Conservation (phyloP, 495 filamentous ascomycete species). For the Collariella sp. region DNA sequence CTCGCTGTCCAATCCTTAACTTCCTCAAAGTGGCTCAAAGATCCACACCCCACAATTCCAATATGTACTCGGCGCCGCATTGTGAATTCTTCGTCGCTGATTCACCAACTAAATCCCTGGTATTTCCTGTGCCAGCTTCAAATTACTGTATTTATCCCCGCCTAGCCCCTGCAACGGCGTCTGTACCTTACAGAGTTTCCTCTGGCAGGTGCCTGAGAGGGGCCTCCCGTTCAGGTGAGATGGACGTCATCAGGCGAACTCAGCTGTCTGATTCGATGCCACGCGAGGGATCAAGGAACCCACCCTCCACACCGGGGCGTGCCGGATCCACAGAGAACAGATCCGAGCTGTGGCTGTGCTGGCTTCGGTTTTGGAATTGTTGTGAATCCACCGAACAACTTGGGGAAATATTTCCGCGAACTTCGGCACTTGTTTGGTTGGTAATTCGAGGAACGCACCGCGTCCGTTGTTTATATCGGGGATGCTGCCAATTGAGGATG, state of each 20-base stretch:
- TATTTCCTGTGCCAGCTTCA: neutral
- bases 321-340: neutral
- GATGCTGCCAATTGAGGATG: too few species aligned
- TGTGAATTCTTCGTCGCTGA: neutral
- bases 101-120: neutral
- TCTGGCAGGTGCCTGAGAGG: neutral
- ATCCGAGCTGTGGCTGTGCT: neutral
- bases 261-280: constrained; percentile 9
- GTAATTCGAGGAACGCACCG: too few species aligned
- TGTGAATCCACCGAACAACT: neutral
- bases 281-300: neutral
- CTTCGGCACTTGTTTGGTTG: neutral
- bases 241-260: neutral
- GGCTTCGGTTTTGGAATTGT: too few species aligned
- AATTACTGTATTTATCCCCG: too few species aligned
- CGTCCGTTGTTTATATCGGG: too few species aligned
- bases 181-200: neutral
- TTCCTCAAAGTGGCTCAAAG: too few species aligned
- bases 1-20: too few species aligned
- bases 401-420: neutral
- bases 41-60: too few species aligned
- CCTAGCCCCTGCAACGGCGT: too few species aligned
- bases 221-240: neutral
- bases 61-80: too few species aligned
- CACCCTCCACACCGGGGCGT: neutral